These are phyloP conservation scores for Scheffersomyces stipitis DNA, from an alignment of 805 yeast genomes.

Conservation along the genomic window DNA sequence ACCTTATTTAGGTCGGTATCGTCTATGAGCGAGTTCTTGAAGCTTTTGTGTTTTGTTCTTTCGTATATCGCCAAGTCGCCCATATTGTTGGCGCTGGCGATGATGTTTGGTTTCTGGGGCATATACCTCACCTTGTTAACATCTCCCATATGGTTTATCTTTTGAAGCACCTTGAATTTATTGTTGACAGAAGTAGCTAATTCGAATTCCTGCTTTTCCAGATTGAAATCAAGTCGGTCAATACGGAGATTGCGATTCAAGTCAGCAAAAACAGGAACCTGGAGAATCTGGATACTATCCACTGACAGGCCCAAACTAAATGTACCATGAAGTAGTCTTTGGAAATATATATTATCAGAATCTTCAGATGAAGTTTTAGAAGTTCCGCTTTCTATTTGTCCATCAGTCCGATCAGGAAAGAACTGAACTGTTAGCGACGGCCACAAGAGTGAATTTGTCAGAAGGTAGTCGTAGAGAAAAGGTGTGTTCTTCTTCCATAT, in stretches of 20 bases:
- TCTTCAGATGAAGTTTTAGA: not conserved
- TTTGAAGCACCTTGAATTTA: conserved; percentile 46
- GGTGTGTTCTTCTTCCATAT: conserved; percentile 65
- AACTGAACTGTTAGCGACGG: conserved; percentile 62
- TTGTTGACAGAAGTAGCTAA: conserved; percentile 23
- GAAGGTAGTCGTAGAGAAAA: conserved; percentile 51
- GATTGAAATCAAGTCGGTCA: conserved; percentile 33
- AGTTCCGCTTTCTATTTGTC: conserved; percentile 6
- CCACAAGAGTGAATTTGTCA: conserved; percentile 58
- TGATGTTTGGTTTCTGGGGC: conserved; percentile 85
- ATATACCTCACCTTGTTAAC: conserved; percentile 70
- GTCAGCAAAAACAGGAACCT: conserved; percentile 29
- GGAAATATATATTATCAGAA: conserved; percentile 9
- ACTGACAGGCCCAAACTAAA: conserved; percentile 58
- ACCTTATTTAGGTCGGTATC: conserved; percentile 40
- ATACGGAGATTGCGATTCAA: conserved; percentile 37
- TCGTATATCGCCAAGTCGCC: conserved; percentile 74
- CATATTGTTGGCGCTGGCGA: conserved; percentile 65
- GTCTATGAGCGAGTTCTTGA: conserved; percentile 24
- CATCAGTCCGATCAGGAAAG: conserved; percentile 51
- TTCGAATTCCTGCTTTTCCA: conserved; percentile 43
- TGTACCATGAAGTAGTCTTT: conserved; percentile 59
- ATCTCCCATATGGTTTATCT: conserved; percentile 67
- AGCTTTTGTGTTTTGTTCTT: conserved; percentile 69
- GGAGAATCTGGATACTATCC: conserved; percentile 45